A percentile compares a stretch with the other conserved stretches of the same genome.
Evolutionary conservation across 2,329 filamentous ascomycete genomes (phyloP).

Genomic region (Immersiporthe knoxdaviesiana): DNA sequence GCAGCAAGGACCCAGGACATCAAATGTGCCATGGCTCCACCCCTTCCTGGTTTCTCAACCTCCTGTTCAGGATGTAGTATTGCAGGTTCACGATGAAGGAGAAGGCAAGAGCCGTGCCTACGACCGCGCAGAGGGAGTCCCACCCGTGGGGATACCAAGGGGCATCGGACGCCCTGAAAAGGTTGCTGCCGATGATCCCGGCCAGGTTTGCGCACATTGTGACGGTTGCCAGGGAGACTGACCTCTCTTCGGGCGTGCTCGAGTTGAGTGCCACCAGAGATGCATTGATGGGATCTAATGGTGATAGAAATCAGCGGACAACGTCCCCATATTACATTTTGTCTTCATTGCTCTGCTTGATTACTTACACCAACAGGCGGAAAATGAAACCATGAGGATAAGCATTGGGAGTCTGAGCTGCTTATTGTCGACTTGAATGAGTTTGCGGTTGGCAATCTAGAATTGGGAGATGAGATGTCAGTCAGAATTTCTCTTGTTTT

Average conservation of each 20-base stretch:
- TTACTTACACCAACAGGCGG: slow-evolving; percentile 21
- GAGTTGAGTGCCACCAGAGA: slow-evolving; percentile 32
- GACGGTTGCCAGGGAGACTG: slow-evolving; percentile 46
- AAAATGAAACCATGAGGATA: slow-evolving; percentile 17
- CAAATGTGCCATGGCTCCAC: slow-evolving; percentile 14
- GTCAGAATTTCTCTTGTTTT: neutral
- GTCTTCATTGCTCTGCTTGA: too few relatives aligned
- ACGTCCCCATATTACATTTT: neutral
- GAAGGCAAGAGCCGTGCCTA: slow-evolving; percentile 18
- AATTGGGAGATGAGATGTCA: neutral
- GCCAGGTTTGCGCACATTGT: slow-evolving; percentile 67
- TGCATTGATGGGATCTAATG: slow-evolving; percentile 32
- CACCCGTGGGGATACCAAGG: slow-evolving; percentile 21
- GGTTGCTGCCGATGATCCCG: slow-evolving; percentile 63
- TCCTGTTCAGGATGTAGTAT: slow-evolving; percentile 15
- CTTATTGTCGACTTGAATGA: slow-evolving; percentile 12
- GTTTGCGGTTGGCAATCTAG: slow-evolving; percentile 18
- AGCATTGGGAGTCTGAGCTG: slow-evolving; percentile 9
- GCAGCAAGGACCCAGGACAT: neutral
- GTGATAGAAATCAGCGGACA: neutral
- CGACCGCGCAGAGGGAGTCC: slow-evolving; percentile 16
- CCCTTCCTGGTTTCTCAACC: slow-evolving; percentile 9
- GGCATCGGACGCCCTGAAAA: slow-evolving; percentile 57
- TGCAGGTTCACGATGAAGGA: slow-evolving; percentile 16
- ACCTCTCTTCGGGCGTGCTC: slow-evolving; percentile 22